Base-by-base conservation (phyloP, 2,329 filamentous ascomycete genomes). In the Pseudogymnoascus pannorum region DNA sequence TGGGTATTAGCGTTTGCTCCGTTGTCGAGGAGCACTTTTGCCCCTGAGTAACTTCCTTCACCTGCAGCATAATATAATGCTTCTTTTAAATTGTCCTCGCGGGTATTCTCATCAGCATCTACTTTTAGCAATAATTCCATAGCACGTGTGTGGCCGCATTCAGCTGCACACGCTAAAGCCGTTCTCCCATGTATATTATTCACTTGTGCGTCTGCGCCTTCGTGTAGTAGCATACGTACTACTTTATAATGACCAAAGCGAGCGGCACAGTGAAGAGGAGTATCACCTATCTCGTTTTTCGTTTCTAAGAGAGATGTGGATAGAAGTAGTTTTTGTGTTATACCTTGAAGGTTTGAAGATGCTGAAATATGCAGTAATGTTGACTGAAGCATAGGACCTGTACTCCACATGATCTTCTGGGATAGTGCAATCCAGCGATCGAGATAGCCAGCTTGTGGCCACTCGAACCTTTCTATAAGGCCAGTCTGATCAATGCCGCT, bases 191-290 rank as follows among this genome's bases (percentile, higher is more conserved):
- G 8, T 5, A 20, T 22, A 54, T 31, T 38, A 24, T 31, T 58
- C 18, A 58, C 62, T 36, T 51, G 33, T 60, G 62, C 42, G 24
- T 64, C 31, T 14, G 62, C 62, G 6, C 63, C 60, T 14, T 61
- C 62, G 20, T 65, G 40, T 4, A 67, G 58, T 51, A 67, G 64
- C 16, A 60, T 16, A 31, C 61, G 35, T 18, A 64, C 60, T 33
- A 66, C 29, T 59, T 66, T 36, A 58, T 14, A 57, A 20, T 67
- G 59, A 4, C 65, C 63, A 44, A 42, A 58, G 6, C 29, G 48
- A 35, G 60, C 33, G 12, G 64, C 62, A 65, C 48, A 58, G 33
- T 67, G 63, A 6, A 67, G 59, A 54, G 62, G 61, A 58, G 29
- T 62, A 44, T 60, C 59, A 44, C 61, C 36, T 63, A 16, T 7